Conservation (phyloP, 768 basidiomycete species). For the Coprinellus micaceus region DNA sequence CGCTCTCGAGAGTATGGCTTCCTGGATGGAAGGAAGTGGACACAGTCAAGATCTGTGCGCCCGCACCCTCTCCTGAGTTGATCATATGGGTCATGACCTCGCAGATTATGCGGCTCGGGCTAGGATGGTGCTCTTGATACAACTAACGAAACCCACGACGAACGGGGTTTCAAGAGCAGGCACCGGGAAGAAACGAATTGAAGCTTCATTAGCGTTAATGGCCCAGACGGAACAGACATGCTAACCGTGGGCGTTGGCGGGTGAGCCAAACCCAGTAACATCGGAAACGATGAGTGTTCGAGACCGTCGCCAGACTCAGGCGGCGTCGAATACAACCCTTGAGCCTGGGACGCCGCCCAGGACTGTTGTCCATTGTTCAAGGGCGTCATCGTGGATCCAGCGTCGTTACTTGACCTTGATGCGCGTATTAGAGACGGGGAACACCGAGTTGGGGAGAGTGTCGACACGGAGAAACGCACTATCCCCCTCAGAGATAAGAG, state of each 20-base stretch:
- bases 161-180: too few relatives aligned
- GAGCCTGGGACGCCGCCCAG: too few relatives aligned
- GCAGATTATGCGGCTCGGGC: not conserved
- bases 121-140: not conserved
- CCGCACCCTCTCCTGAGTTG: not conserved
- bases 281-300: not conserved
- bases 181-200: too few relatives aligned
- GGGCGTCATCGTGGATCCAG: not conserved
- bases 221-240: not conserved
- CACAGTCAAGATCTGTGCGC: constrained; percentile 13
- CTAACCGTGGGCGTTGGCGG: constrained; percentile 7
- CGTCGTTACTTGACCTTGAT: too few relatives aligned
- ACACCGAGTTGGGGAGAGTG: too few relatives aligned
- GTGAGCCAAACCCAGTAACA: not conserved
- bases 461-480: too few relatives aligned
- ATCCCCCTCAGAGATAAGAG: too few relatives aligned
- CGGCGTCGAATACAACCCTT: not conserved
- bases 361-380: not conserved
- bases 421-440: too few relatives aligned
- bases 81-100: not conserved
- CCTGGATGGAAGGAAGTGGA: constrained; percentile 28
- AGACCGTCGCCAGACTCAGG: not conserved
- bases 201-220: not conserved
- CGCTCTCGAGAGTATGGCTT: constrained; percentile 12
- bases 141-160: not conserved